Evolutionary conservation across 2,329 filamentous ascomycete genomes (phyloP).

Genomic region (Amylocarpus encephaloides): DNA sequence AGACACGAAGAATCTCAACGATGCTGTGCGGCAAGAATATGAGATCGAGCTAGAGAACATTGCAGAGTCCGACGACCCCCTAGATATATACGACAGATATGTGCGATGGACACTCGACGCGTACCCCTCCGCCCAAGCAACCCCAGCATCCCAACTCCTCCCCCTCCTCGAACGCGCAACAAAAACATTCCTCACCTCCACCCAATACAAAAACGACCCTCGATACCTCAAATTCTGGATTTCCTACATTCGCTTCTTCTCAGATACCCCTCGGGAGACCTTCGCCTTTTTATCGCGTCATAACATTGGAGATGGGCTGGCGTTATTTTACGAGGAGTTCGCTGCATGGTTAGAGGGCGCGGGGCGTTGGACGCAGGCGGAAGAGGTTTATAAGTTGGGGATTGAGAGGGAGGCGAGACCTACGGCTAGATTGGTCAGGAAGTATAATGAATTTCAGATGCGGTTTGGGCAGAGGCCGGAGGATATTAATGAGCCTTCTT

Average conservation of each 20-base stretch:
- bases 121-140: conserved; percentile 90
- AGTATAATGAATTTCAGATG: conserved; percentile 87
- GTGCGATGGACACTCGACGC: conserved; percentile 94
- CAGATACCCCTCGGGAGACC: conserved; percentile 85
- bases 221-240: conserved; percentile 92
- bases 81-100: conserved; percentile 94
- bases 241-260: conserved; percentile 87
- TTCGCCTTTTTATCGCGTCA: conserved; percentile 90
- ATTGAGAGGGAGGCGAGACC: conserved; percentile 85
- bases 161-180: conserved; percentile 88
- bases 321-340: conserved; percentile 95
- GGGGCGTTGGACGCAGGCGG: conserved; percentile 80
- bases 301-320: conserved; percentile 76
- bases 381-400: conserved; percentile 87
- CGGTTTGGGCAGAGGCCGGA: conserved; percentile 63
- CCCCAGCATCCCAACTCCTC: conserved; percentile 82
- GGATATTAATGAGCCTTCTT: conserved; percentile 62
- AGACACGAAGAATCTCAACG: conserved; percentile 70
- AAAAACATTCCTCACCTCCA: conserved; percentile 75
- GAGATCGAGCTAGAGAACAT: conserved; percentile 75
- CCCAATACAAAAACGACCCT: conserved; percentile 91
- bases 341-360: conserved; percentile 85
- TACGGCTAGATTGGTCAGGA: conserved; percentile 71
- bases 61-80: conserved; percentile 84
- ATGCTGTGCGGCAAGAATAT: conserved; percentile 73